Evolutionary conservation across 2,329 filamentous ascomycete genomes (phyloP).

Genomic region (Xylariomycetidae sp.): DNA sequence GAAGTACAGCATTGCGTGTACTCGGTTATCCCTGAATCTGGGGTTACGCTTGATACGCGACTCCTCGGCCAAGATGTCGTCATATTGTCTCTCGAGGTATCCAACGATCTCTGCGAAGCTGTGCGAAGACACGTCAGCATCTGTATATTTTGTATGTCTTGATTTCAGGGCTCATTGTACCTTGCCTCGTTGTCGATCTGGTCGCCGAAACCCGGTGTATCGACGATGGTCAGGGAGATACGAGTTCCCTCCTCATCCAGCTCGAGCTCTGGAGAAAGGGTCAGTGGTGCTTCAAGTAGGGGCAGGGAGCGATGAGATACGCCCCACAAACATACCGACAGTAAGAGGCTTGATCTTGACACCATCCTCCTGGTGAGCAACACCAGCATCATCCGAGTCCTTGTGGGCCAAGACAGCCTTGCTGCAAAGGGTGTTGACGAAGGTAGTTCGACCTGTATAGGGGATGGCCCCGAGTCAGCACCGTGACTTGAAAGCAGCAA

Average conservation of each 20-base stretch:
- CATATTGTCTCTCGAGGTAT: conserved; percentile 98
- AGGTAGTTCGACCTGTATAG: conserved; percentile 81
- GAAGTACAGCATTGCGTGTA: conserved; percentile 97
- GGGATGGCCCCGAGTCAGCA: conserved; percentile 3
- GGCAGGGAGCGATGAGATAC: too few relatives aligned
- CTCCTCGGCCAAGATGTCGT: conserved; percentile 98
- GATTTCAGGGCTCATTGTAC: conserved; percentile 47
- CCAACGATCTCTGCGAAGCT: conserved; percentile 97
- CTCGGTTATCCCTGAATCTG: conserved; percentile 97
- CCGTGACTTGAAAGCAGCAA: conserved; percentile 2
- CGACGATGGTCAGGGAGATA: conserved; percentile 96
- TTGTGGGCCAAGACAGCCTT: conserved; percentile 87
- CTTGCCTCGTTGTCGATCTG: conserved; percentile 99
- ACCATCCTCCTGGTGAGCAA: conserved; percentile 89
- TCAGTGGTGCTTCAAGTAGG: conserved; percentile 7
- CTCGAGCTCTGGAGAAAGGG: conserved; percentile 63
- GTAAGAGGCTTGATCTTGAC: conserved; percentile 99
- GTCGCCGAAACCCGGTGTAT: conserved; percentile 96
- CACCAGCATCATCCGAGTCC: conserved; percentile 83
- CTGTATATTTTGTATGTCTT: too few relatives aligned
- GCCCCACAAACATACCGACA: conserved; percentile 73
- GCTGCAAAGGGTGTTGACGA: conserved; percentile 98
- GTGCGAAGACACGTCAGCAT: neutral
- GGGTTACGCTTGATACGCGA: conserved; percentile 99
- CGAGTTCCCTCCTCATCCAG: conserved; percentile 97